Conservation (phyloP, 2,329 filamentous ascomycete genomes). For the Claviceps pusilla region DNA sequence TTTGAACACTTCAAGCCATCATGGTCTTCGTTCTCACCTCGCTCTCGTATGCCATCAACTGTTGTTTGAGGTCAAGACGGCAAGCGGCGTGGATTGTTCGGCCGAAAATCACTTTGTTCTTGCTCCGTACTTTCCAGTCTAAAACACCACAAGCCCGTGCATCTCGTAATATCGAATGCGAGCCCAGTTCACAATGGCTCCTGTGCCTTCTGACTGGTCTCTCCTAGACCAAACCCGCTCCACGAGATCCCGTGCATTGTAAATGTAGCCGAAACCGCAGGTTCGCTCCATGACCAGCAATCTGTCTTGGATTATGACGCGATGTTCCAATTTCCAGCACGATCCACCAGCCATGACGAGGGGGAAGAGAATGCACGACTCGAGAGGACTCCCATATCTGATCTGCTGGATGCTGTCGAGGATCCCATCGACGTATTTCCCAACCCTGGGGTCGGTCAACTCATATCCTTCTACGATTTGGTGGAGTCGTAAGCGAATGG, state of each 20-base stretch:
- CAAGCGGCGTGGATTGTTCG: background rate
- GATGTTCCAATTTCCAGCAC: constrained; percentile 21
- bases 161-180: constrained; percentile 22
- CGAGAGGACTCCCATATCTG: constrained; percentile 26
- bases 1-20: background rate
- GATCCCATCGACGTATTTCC: constrained; percentile 19
- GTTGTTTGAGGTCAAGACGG: background rate
- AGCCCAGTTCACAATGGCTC: constrained; percentile 19
- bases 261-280: constrained; percentile 27
- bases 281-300: constrained; percentile 29
- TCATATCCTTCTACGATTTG: constrained; percentile 28
- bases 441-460: constrained; percentile 18
- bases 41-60: background rate
- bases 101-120: background rate
- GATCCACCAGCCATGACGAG: constrained; percentile 26
- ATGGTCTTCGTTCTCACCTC: background rate
- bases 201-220: constrained; percentile 14
- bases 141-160: constrained; percentile 21
- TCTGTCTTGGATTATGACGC: constrained; percentile 23
- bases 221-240: constrained; percentile 24
- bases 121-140: background rate
- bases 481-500: constrained; percentile 26
- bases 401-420: constrained; percentile 22
- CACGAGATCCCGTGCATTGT: constrained; percentile 23
- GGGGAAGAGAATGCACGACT: constrained; percentile 26